Evolutionary conservation across 2,329 filamentous ascomycete genomes (phyloP).

Genomic region (Fusarium cicatricum): DNA sequence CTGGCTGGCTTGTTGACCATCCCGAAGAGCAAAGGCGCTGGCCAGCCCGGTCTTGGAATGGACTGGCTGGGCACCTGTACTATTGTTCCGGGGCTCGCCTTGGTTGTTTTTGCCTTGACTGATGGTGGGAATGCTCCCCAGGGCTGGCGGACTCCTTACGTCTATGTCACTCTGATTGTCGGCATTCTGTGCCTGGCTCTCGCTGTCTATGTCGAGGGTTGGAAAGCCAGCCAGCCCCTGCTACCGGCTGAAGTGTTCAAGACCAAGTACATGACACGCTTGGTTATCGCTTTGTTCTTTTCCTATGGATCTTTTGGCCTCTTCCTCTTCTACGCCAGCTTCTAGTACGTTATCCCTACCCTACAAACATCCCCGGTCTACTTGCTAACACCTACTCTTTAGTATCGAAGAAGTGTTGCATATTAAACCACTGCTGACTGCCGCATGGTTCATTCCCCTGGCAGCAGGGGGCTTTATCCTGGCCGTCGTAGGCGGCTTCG

Average conservation of each 20-base stretch:
- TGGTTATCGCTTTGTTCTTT: constrained; percentile 69
- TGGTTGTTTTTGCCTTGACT: constrained; percentile 79
- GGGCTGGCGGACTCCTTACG: constrained; percentile 78
- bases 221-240: constrained; percentile 72
- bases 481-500: constrained; percentile 67
- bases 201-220: constrained; percentile 76
- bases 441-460: constrained; percentile 75
- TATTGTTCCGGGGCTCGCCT: constrained; percentile 70
- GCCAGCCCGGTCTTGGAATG: constrained; percentile 56
- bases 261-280: constrained; percentile 72
- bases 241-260: constrained; percentile 75
- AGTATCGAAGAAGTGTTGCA: constrained; percentile 69
- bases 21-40: constrained; percentile 45
- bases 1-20: constrained; percentile 54
- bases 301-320: constrained; percentile 74
- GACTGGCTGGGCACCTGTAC: constrained; percentile 72
- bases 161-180: constrained; percentile 69
- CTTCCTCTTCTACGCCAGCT: constrained; percentile 73
- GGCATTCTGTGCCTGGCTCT: constrained; percentile 67
- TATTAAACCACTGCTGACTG: constrained; percentile 67
- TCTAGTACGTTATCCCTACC: constrained; percentile 59
- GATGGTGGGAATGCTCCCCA: constrained; percentile 73
- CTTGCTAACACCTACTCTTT: background rate
- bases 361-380: fast-evolving
- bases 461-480: constrained; percentile 73